Evolutionary conservation across 257 asterid species (phyloP).

Genomic region (Fraxinus americana): DNA sequence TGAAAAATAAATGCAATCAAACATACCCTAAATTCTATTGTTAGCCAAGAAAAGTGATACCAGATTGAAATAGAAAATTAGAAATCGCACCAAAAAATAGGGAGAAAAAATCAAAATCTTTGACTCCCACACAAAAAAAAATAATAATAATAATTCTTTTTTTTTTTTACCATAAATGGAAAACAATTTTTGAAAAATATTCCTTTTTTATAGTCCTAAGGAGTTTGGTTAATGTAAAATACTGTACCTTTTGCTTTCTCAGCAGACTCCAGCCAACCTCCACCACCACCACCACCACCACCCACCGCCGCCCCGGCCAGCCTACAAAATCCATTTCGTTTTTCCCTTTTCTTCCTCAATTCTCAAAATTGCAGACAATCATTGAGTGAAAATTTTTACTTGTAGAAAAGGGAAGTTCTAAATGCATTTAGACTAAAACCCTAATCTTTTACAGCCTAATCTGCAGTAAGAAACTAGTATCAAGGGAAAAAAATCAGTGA

Average conservation of each 20-base stretch:
- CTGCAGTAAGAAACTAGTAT: not conserved
- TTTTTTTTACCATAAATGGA: not conserved
- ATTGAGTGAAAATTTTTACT: not conserved
- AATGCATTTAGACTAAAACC: not conserved
- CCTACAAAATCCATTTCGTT: not conserved
- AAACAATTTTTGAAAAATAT: not conserved
- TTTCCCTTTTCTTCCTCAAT: not conserved
- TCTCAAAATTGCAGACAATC: not conserved
- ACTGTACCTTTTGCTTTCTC: not conserved
- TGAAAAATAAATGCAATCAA: no score
- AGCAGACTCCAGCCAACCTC: not conserved
- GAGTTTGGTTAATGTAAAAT: not conserved
- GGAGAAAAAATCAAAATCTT: not conserved
- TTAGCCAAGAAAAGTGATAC: no score
- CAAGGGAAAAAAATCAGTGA: not conserved
- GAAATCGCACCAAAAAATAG: not conserved
- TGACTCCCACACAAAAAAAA: not conserved
- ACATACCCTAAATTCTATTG: no score
- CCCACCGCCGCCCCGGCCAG: not conserved
- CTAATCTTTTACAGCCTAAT: not conserved
- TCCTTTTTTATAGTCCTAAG: not conserved
- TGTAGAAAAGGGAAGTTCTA: not conserved
- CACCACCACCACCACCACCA: not conserved
- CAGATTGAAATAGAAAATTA: not conserved
- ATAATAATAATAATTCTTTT: no score